These are phyloP conservation scores for Lithocarpus polystachyus DNA, from an alignment of 306 rosid species.

Conservation along the genomic window DNA sequence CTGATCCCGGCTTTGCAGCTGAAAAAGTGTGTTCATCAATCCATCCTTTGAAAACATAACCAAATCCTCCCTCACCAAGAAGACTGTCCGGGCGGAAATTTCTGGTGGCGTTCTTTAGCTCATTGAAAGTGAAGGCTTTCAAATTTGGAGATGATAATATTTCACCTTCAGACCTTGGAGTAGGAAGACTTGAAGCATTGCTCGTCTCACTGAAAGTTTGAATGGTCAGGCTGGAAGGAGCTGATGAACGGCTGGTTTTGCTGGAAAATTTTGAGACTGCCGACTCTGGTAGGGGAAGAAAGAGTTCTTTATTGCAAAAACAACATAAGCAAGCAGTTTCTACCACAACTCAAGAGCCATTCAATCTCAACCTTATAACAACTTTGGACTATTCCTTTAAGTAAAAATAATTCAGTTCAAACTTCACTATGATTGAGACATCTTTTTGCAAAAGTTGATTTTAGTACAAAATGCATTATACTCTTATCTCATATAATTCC, in stretches of 20 bases:
- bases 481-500: not conserved
- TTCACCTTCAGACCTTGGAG: constrained; percentile 88
- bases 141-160: constrained; percentile 80
- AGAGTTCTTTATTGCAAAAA: constrained; percentile 14
- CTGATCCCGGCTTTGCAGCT: constrained; percentile 80
- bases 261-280: constrained; percentile 50
- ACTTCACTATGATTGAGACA: not conserved
- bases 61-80: constrained; percentile 97
- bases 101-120: constrained; percentile 84
- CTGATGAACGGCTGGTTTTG: constrained; percentile 50
- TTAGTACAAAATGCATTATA: not conserved
- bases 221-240: constrained; percentile 45
- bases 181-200: constrained; percentile 58
- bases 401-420: not conserved
- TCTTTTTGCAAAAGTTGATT: not conserved
- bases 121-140: constrained; percentile 66
- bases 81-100: constrained; percentile 88
- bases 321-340: not conserved
- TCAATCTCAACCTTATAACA: not conserved
- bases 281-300: constrained; percentile 21
- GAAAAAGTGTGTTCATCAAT: constrained; percentile 55
- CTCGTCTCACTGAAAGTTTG: constrained; percentile 52
- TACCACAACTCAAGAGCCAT: not conserved
- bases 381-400: not conserved
- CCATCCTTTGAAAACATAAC: constrained; percentile 94